phyloP scores from a whole-genome alignment of 2,329 filamentous ascomycete species.

The Daldinia sp. region DNA sequence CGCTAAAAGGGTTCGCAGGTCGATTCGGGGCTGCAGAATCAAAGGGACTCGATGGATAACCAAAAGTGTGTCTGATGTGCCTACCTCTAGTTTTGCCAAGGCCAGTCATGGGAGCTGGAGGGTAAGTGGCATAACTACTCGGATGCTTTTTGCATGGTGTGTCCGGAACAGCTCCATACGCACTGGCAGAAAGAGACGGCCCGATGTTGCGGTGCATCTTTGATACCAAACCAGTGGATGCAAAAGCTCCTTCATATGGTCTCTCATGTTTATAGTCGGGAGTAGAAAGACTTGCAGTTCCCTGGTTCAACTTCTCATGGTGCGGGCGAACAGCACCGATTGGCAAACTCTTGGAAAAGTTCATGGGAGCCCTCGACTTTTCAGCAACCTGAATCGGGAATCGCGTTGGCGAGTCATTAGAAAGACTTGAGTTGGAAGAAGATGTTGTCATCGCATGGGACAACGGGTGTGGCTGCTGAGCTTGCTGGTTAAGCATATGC shows the following conservation, averaged over 20 bases:
- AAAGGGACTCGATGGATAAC: slow-evolving; percentile 83
- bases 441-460: slow-evolving; percentile 88
- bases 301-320: slow-evolving; percentile 30
- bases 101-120: slow-evolving; percentile 59
- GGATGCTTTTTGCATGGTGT: slow-evolving; percentile 92
- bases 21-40: slow-evolving; percentile 64
- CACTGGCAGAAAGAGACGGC: slow-evolving; percentile 65
- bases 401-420: slow-evolving; percentile 73
- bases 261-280: slow-evolving; percentile 81
- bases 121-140: slow-evolving; percentile 73
- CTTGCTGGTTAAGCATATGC: slow-evolving; percentile 56
- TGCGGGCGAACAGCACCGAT: slow-evolving; percentile 44
- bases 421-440: slow-evolving; percentile 80
- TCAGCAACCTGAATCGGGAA: slow-evolving; percentile 64
- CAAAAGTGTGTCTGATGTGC: slow-evolving; percentile 76
- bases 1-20: slow-evolving; percentile 58
- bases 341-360: slow-evolving; percentile 81
- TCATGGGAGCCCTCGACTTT: slow-evolving; percentile 56
- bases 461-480: slow-evolving; percentile 77
- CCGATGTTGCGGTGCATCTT: slow-evolving; percentile 91
- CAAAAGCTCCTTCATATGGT: slow-evolving; percentile 83
- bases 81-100: slow-evolving; percentile 69
- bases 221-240: slow-evolving; percentile 92
- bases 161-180: slow-evolving; percentile 75
- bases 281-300: slow-evolving; percentile 66